Evolutionary conservation across 1,284 basidiomycete species (phyloP).

Genomic region (Malassezia yamatoensis): DNA sequence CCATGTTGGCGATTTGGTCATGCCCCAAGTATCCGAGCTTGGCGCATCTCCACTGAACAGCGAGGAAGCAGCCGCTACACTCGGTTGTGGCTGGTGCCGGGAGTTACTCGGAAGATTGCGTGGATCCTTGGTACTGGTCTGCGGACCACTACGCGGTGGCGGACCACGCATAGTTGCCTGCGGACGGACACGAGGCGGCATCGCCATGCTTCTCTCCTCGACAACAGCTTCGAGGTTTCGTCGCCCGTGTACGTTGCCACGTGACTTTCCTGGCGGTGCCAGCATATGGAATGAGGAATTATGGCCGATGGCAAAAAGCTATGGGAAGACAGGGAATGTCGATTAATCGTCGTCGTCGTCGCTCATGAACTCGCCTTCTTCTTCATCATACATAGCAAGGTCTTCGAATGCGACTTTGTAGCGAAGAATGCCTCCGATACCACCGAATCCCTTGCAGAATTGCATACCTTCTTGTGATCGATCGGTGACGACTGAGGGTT

Average conservation of each 20-base stretch:
- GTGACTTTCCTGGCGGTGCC: neutral
- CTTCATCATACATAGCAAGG: constrained; percentile 40
- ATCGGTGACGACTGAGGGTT: constrained; percentile 27
- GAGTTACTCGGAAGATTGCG: neutral
- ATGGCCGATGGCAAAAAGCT: neutral
- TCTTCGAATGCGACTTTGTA: constrained; percentile 48
- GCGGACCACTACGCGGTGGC: neutral
- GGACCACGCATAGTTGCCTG: neutral
- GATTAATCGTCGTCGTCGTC: constrained; percentile 35
- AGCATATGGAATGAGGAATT: neutral
- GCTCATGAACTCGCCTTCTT: constrained; percentile 45
- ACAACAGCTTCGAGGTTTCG: neutral
- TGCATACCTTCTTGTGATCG: constrained; percentile 91
- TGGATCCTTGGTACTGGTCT: neutral
- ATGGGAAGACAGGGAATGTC: neutral
- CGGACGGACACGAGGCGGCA: neutral
- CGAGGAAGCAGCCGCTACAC: constrained; percentile 6
- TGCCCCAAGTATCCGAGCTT: neutral
- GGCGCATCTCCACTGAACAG: constrained; percentile 1
- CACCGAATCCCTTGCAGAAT: constrained; percentile 97
- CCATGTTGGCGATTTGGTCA: constrained; percentile 3
- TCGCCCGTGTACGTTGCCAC: neutral
- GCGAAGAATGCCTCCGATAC: constrained; percentile 84
- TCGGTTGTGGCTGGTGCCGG: constrained; percentile 7
- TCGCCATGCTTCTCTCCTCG: constrained; percentile 4